Base-by-base conservation (phyloP, 306 rosid species). In the Citrullus mucosospermus region DNA sequence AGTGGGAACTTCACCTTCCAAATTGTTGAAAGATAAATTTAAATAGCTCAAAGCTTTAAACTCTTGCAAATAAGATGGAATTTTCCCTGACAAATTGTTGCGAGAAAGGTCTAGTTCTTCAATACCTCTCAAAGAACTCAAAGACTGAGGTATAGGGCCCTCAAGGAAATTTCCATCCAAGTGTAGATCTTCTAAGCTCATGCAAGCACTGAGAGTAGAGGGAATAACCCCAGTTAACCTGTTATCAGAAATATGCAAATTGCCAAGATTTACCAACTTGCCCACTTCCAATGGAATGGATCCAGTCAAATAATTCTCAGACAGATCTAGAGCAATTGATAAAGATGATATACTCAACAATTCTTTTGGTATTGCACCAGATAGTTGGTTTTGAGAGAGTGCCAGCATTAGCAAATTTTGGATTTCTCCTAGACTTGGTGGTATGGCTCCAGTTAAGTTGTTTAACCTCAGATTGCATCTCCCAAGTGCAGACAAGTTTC, bases 1-100 rank as follows among this genome's bases (percentile, higher is more conserved):
- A 2, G 2, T 66, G 2, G 82, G 82, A 10, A 85, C 54, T 25
- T 81, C 78, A 6, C 83, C 88, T 74, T 84, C 79, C 3, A 85
- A 54, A 14, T 78, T 30, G 50, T 85, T 85, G 30, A 58, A 78
- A 2, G 88, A 85, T 2, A 85, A 55, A 55, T 85, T 44, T 41
- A 83, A 51, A 34, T 25, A 16, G 0, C 9, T 36, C 70, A 78
- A 17, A 10, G 30, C 25, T 8, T 0, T 0, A 4, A 85, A 61
- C 1, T n/a, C 16, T 34, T 28, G 41, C 39, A 85, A 65, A 61
- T 9, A 56, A 0, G 22, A 0, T 18, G 88, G 88, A 32, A 80
- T 78, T 41, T 8, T 0, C 0, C 86, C 82, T 6, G 79, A 22
- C 32, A 85, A 51, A 38, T 80, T 78, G 76, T 85, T 85, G 38